These are phyloP conservation scores for Dillenia turbinata DNA, from an alignment of 164 flowering plant genomes.

Conservation along the genomic window DNA sequence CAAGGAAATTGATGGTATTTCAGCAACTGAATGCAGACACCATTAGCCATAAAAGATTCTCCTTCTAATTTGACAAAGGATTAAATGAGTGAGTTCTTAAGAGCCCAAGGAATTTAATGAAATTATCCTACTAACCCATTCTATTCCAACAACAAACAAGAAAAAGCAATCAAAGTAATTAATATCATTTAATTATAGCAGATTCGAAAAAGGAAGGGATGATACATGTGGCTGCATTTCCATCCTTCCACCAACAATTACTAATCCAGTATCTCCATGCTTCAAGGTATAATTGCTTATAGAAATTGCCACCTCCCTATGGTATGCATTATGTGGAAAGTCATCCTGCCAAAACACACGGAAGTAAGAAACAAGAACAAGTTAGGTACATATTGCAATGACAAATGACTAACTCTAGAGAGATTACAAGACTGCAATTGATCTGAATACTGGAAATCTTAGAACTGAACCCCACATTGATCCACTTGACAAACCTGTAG, in stretches of 20 bases:
- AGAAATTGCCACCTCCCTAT: conserved; percentile 53
- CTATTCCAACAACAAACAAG: too few species aligned
- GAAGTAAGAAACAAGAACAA: neutral
- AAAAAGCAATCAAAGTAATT: too few species aligned
- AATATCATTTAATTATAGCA: neutral
- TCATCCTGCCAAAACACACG: conserved; percentile 47
- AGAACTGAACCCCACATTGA: neutral
- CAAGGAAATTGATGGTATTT: too few species aligned
- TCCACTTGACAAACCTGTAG: conserved; percentile 52
- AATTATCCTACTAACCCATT: neutral
- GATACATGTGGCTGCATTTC: conserved; percentile 90
- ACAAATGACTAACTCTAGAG: too few species aligned
- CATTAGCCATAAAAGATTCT: too few species aligned
- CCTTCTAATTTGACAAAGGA: too few species aligned
- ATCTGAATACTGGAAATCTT: too few species aligned
- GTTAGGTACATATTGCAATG: too few species aligned
- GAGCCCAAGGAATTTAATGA: neutral
- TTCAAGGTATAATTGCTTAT: conserved; percentile 70
- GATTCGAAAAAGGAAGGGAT: conserved; percentile 17
- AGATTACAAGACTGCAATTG: too few species aligned
- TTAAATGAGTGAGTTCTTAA: neutral
- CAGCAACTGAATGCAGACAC: too few species aligned
- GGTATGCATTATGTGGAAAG: conserved; percentile 72
- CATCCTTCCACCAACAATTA: conserved; percentile 97
- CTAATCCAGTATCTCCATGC: conserved; percentile 90